A percentile compares a stretch with the other conserved stretches of the same genome.
Conservation (phyloP, 164 flowering plant species). For the Chloranthus sessilifolius region DNA sequence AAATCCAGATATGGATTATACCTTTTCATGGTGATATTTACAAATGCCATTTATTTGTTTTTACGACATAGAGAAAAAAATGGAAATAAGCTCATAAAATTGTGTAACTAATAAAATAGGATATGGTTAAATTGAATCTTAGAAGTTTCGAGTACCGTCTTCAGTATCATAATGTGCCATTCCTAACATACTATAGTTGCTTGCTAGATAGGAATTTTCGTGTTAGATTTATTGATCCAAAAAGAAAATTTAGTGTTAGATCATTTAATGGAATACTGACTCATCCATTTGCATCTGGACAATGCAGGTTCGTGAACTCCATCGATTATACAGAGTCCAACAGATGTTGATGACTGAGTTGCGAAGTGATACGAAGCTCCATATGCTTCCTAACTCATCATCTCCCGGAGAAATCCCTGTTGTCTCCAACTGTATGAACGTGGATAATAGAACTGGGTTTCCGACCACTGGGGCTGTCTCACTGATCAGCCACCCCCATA, state of each 20-base stretch:
- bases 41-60: too few species aligned
- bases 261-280: conserved; percentile 1
- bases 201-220: neutral
- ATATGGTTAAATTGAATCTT: too few species aligned
- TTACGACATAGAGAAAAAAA: too few species aligned
- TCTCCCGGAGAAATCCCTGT: neutral
- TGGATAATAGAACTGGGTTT: conserved; percentile 14
- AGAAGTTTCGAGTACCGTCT: too few species aligned
- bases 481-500: conserved; percentile 13
- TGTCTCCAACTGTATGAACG: neutral
- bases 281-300: conserved; percentile 1
- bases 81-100: too few species aligned
- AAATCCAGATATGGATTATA: too few species aligned
- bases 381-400: neutral
- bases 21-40: too few species aligned
- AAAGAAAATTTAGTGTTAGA: neutral
- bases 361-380: conserved; percentile 13
- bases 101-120: too few species aligned
- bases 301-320: conserved; percentile 68
- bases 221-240: neutral
- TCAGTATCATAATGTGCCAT: too few species aligned
- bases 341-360: conserved; percentile 54
- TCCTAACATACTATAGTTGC: neutral
- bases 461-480: conserved; percentile 18
- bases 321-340: conserved; percentile 59